Conservation (phyloP, 176 grass and related monocot genomes). For the Pontederia paniculata region DNA sequence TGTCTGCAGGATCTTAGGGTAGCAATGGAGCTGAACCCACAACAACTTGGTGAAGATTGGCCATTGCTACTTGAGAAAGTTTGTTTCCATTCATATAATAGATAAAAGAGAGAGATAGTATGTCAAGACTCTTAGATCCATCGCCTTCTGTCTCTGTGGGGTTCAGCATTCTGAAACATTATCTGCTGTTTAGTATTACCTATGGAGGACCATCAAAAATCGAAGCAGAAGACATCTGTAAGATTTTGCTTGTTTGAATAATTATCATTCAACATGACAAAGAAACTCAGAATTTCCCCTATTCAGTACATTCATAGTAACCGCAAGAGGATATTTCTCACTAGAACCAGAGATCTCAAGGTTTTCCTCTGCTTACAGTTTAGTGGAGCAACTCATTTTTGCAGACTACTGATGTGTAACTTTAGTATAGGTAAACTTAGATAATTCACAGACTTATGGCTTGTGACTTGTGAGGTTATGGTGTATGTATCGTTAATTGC, state of each 20-base stretch:
- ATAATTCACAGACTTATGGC: not conserved
- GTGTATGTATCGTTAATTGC: slow-evolving; percentile 15
- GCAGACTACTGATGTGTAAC: slow-evolving; percentile 11
- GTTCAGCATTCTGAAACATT: not conserved
- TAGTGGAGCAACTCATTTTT: slow-evolving; percentile 12
- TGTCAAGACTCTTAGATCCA: not conserved
- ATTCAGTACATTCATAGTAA: not conserved
- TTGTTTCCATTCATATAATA: not conserved
- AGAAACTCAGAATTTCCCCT: not conserved
- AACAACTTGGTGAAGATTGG: slow-evolving; percentile 19
- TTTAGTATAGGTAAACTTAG: slow-evolving; percentile 12
- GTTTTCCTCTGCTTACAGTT: not conserved
- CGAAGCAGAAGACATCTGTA: not conserved
- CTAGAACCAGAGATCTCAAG: slow-evolving; percentile 1
- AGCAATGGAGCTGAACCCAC: slow-evolving; percentile 19
- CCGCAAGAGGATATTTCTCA: not conserved
- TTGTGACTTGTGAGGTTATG: not conserved
- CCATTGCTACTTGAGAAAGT: slow-evolving; percentile 19
- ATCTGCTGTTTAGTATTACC: not conserved
- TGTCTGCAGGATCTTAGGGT: slow-evolving; percentile 15
- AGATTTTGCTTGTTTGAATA: not conserved
- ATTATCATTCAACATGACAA: not conserved
- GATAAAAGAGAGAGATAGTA: not conserved
- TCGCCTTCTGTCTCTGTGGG: not conserved
- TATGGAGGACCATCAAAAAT: not conserved